phyloP scores from a whole-genome alignment of 306 rosid genomes.

The Begonia fuchsioides region DNA sequence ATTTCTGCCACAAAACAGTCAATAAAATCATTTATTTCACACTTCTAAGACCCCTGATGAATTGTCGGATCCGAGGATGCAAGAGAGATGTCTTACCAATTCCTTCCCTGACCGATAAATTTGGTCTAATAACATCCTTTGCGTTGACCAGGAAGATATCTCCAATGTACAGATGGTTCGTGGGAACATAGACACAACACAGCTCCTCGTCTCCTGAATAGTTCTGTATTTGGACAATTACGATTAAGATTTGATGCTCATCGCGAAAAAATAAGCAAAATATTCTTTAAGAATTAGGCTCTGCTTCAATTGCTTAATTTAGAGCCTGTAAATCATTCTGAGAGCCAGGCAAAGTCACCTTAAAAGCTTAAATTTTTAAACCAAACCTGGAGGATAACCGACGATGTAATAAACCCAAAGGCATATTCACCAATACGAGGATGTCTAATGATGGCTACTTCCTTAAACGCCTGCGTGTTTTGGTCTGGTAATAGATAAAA shows the following conservation, averaged over 20 bases:
- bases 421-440: constrained; percentile 96
- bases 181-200: constrained; percentile 83
- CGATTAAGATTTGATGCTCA: neutral
- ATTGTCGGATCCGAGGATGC: neutral
- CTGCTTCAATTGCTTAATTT: no score
- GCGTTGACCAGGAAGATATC: constrained; percentile 67
- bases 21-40: no score
- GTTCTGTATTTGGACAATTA: constrained; percentile 24
- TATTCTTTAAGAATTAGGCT: no score
- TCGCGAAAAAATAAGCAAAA: no score
- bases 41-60: no score
- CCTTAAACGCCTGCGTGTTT: constrained; percentile 85
- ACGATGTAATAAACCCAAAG: constrained; percentile 80
- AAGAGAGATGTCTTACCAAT: constrained; percentile 45
- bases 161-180: constrained; percentile 84
- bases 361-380: no score
- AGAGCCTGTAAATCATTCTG: no score
- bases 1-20: constrained; percentile 43
- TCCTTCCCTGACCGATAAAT: constrained; percentile 85
- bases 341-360: no score
- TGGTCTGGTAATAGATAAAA: constrained; percentile 37
- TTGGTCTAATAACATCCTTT: constrained; percentile 71
- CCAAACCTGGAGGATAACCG: constrained; percentile 66
- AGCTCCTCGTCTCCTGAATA: constrained; percentile 83
- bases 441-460: constrained; percentile 87